phyloP scores from a whole-genome alignment of 2,329 filamentous ascomycete species.

The Pseudogymnoascus sp. region DNA sequence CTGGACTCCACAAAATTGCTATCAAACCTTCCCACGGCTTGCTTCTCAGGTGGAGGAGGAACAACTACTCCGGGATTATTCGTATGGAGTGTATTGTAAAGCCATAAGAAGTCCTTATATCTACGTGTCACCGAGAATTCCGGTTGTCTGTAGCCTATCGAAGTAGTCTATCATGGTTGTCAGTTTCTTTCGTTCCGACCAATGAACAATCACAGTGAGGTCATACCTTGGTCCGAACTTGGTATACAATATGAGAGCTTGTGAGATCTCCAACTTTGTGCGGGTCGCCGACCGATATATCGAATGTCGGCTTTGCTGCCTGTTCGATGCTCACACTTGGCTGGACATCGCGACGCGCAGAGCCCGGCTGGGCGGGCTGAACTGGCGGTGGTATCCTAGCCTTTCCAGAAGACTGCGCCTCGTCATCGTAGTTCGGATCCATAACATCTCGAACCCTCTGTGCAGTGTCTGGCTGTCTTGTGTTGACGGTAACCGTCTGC shows the following conservation, averaged over 20 bases:
- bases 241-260: slow-evolving; percentile 95
- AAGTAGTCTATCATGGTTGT: slow-evolving; percentile 59
- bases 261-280: slow-evolving; percentile 97
- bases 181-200: slow-evolving; percentile 12
- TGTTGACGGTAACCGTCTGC: slow-evolving; percentile 51
- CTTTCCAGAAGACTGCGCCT: slow-evolving; percentile 40
- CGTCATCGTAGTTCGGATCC: slow-evolving; percentile 64
- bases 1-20: slow-evolving; percentile 92
- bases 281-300: slow-evolving; percentile 88
- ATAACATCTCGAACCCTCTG: slow-evolving; percentile 40
- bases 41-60: slow-evolving; percentile 93
- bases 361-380: slow-evolving; percentile 45
- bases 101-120: slow-evolving; percentile 95
- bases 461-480: slow-evolving; percentile 30
- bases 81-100: slow-evolving; percentile 87
- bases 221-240: slow-evolving; percentile 78
- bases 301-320: slow-evolving; percentile 83
- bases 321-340: slow-evolving; percentile 89
- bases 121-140: slow-evolving; percentile 90
- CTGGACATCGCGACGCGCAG: slow-evolving; percentile 43
- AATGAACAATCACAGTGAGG: neutral
- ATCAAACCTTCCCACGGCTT: slow-evolving; percentile 92
- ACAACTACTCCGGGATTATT: slow-evolving; percentile 95
- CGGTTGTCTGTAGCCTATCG: slow-evolving; percentile 86
- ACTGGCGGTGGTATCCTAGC: slow-evolving; percentile 60